These are phyloP conservation scores for Neopestalotiopsis rosae DNA, from an alignment of 2,329 filamentous ascomycete species.

Conservation along the genomic window DNA sequence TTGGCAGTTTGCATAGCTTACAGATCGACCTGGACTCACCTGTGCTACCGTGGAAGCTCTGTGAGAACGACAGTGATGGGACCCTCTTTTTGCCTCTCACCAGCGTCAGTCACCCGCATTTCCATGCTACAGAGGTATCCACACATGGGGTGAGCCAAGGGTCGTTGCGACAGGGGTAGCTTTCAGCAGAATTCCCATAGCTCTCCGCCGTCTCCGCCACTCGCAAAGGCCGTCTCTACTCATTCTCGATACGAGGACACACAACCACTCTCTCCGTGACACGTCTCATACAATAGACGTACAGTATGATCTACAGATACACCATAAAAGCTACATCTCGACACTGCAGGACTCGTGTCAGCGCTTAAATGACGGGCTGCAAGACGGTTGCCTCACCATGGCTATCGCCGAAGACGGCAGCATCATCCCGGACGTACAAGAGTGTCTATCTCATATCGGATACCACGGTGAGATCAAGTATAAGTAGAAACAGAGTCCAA, in stretches of 20 bases:
- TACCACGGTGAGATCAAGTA: not conserved
- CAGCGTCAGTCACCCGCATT: not conserved
- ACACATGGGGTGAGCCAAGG: not conserved
- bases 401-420: slow-evolving; percentile 2
- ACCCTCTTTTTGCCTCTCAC: not conserved
- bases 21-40: not conserved
- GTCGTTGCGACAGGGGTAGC: slow-evolving; percentile 1
- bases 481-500: slow-evolving; percentile 1
- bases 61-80: not conserved
- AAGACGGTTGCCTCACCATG: not conserved
- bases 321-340: not conserved
- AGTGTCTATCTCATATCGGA: not conserved
- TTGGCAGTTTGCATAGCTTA: slow-evolving; percentile 4
- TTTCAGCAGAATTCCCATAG: slow-evolving; percentile 17
- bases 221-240: not conserved
- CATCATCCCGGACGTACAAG: not conserved
- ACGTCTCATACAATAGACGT: slow-evolving; percentile 2
- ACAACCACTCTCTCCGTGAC: not conserved
- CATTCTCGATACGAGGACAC: slow-evolving; percentile 14
- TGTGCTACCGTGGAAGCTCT: not conserved
- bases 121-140: not conserved
- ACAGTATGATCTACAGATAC: not conserved
- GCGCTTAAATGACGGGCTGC: not conserved
- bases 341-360: slow-evolving; percentile 2
- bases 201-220: slow-evolving; percentile 19